Evolutionary conservation across 306 rosid species (phyloP), one percentile per base, ranked within the genome.

Genomic region (Elaeagnus macrophylla): DNA sequence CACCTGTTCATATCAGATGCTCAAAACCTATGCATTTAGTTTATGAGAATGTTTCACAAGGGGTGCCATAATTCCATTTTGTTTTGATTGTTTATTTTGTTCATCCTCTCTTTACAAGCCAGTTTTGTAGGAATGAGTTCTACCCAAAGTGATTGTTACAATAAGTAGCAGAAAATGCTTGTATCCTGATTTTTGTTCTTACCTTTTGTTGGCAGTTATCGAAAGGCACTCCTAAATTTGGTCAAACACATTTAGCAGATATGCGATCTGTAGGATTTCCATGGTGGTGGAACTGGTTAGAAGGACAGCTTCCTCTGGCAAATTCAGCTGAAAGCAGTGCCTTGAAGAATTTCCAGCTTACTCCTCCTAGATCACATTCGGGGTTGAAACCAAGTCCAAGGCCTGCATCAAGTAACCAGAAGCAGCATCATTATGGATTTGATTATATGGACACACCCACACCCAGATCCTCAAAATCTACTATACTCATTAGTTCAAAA

Each of bases 261-360:
- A 37, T 70, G 13, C 79, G 81, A 51, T 60, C 89, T 1, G 84
- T 82, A 0, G 91, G 85, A 66, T 84, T 76, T 37, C 96, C 95
- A 7, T 82, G 99, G 96, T 91, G 99, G 99, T 91, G 91, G 94
- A 91, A 84, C 75, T 91, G 99, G 99, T 63, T 91, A 74, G 99
- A 91, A 69, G 70, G 83, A n/a, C 96, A 86, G 57, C 42, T 68
- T 12, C 86, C 94, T 15, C 17, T 76, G 10, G 47, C 73, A 12
- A 76, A 61, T 66, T 73, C 86, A 14, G 77, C 78, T 15, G 85
- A 81, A 56, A 72, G 62, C 67, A 89, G 66, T 41, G 63, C 72
- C 16, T 42, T 79, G 57, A 84, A 84, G 64, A 91, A 59, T 64
- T 84, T 82, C 48, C 84, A 82, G 42, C 66, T 81, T 42, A 85